Evolutionary conservation across 495 filamentous ascomycete species (phyloP).

Genomic region (Pyrenopolyporus hunteri): DNA sequence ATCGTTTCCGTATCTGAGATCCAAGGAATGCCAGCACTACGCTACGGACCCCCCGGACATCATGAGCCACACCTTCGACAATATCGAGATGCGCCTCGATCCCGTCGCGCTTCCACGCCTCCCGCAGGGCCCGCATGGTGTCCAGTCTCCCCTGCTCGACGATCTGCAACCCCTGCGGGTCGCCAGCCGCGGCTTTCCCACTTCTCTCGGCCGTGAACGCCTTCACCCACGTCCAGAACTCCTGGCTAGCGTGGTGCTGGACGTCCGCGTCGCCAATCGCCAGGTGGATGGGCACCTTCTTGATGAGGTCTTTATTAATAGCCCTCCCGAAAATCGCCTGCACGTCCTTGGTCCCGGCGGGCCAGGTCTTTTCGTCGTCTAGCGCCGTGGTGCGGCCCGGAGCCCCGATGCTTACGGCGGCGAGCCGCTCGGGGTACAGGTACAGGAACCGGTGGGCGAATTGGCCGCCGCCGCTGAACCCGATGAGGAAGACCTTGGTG

Average conservation of each 20-base stretch:
- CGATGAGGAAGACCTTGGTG: constrained; percentile 36
- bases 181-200: neutral
- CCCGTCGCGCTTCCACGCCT: constrained; percentile 26
- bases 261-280: constrained; percentile 32
- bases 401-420: constrained; percentile 38
- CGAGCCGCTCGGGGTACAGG: constrained; percentile 39
- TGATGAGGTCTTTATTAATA: constrained; percentile 28
- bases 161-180: neutral
- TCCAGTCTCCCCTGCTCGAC: constrained; percentile 23
- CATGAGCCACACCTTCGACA: constrained; percentile 26
- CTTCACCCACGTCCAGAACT: constrained; percentile 39
- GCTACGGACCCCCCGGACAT: constrained; percentile 24
- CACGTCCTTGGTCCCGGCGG: constrained; percentile 33
- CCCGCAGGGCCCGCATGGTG: constrained; percentile 13
- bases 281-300: constrained; percentile 35
- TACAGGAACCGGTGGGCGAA: constrained; percentile 43
- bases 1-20: constrained; percentile 12
- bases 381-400: constrained; percentile 34
- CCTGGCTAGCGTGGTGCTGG: constrained; percentile 20
- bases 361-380: constrained; percentile 31
- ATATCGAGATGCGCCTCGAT: constrained; percentile 28
- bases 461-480: constrained; percentile 43
- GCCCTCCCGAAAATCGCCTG: constrained; percentile 24
- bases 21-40: constrained; percentile 17
- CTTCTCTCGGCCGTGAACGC: constrained; percentile 8